Evolutionary conservation across 2,329 filamentous ascomycete species (phyloP), one percentile per base, ranked within the genome.

Genomic region (Xylaria sp.): DNA sequence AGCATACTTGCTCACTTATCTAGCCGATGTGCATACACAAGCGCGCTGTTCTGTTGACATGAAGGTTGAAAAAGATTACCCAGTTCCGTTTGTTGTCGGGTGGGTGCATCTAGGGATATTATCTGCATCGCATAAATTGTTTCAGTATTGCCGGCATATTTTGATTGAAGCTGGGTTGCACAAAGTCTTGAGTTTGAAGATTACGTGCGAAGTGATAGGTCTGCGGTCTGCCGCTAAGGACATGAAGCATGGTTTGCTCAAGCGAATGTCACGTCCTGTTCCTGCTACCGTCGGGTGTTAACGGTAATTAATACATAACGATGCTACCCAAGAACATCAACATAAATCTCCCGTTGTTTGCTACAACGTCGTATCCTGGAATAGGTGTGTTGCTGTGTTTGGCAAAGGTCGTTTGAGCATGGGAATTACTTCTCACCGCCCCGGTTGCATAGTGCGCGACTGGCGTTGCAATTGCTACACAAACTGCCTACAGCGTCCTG

Each of bases 381-480:
- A 60, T 36, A 56, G n/a, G 30, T 24, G 30, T 24, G 19, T 59
- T 11, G 53, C 39, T 61, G 45, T 57, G 45, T 54, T 59, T 57
- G 42, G 48, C 51, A 17, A 55, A 34, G 36, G 42, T 14, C 8
- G 58, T 62, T 62, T 59, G 51, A 57, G 48, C 30, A 45, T 53
- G 36, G 39, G 7, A 50, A 55, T 42, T 19, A 36, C 19, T 45
- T 50, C 32, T 55, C 8, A 56, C 14, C 55, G 19, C 12, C 39
- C 24, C 14, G 32, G 24, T 32, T 36, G 50, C 17, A 19, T 47
- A 6, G 42, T 47, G 42, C 12, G 47, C 42, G 19, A 62, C 64
- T 42, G 19, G 48, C 8, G 63, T 65, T 59, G 53, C 63, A 65
- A 69, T 65, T 65, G 58, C 66, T 57, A 68, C 66, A 57, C 56